phyloP scores from a whole-genome alignment of 768 basidiomycete genomes.

The Cubamyces sp. region DNA sequence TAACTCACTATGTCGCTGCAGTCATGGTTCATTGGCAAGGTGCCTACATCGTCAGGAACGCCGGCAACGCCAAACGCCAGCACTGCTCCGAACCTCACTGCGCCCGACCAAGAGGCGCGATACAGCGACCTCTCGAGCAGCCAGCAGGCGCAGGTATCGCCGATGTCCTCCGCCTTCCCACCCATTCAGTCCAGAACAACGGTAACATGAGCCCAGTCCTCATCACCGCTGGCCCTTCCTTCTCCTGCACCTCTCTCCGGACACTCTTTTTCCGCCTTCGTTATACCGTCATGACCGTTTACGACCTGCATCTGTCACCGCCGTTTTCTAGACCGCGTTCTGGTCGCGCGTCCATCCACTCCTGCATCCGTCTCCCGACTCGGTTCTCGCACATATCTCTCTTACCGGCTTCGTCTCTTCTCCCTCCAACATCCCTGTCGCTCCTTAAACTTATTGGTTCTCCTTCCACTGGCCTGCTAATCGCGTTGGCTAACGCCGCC shows the following conservation, averaged over 20 bases:
- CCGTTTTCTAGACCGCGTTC: constrained; percentile 1
- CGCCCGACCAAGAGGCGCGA: constrained; percentile 27
- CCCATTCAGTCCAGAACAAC: constrained; percentile 35
- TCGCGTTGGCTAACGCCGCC: background rate
- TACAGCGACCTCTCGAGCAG: constrained; percentile 43
- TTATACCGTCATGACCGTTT: constrained; percentile 13
- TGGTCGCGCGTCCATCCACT: constrained; percentile 3
- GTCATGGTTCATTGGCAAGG: constrained; percentile 97
- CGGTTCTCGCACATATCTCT: background rate
- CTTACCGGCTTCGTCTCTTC: background rate
- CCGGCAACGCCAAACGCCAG: constrained; percentile 50
- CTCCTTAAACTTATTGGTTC: constrained; percentile 16
- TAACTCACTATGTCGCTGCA: constrained; percentile 32
- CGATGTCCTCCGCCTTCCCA: constrained; percentile 86
- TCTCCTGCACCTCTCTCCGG: background rate
- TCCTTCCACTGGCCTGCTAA: constrained; percentile 14
- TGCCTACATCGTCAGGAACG: constrained; percentile 48
- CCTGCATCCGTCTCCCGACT: background rate
- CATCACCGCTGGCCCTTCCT: background rate
- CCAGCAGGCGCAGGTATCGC: constrained; percentile 60
- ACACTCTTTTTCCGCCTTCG: background rate
- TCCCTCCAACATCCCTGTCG: background rate
- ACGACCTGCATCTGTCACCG: constrained; percentile 11
- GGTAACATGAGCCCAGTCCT: constrained; percentile 21
- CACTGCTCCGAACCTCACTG: constrained; percentile 29